Conservation (phyloP, 139 green algal genomes). For the Yamagishiella unicocca region DNA sequence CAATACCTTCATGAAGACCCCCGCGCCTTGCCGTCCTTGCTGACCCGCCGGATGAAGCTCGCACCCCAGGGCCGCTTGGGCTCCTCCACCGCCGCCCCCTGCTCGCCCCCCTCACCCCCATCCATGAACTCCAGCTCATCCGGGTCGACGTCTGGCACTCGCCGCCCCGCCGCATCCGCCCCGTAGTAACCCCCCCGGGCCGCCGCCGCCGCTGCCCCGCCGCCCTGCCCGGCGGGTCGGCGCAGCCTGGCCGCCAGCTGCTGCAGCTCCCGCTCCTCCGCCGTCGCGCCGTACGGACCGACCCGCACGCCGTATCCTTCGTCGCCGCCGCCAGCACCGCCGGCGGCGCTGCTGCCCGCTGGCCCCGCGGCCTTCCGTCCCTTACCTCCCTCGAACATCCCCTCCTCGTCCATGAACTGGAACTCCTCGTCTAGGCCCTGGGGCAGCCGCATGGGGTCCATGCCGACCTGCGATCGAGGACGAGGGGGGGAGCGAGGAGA, state of each 20-base stretch:
- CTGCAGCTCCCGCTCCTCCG: slow-evolving; percentile 18
- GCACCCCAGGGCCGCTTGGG: slow-evolving; percentile 20
- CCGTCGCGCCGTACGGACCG: not conserved
- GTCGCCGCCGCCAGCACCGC: not conserved
- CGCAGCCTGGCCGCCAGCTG: slow-evolving; percentile 1
- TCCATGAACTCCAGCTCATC: not conserved
- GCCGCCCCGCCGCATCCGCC: not conserved
- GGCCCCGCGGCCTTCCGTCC: not conserved
- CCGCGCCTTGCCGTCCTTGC: too few species aligned
- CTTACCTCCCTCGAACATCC: slow-evolving; percentile 22
- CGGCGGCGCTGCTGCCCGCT: not conserved
- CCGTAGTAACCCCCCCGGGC: not conserved
- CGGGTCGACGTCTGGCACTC: slow-evolving; percentile 27
- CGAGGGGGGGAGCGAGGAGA: not conserved
- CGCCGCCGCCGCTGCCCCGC: not conserved
- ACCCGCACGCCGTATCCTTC: not conserved
- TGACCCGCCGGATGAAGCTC: slow-evolving; percentile 12
- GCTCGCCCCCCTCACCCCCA: not conserved
- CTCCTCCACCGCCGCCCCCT: not conserved
- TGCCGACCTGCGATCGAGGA: slow-evolving; percentile 58
- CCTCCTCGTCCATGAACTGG: slow-evolving; percentile 59
- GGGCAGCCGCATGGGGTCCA: slow-evolving; percentile 70
- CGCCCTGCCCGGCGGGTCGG: not conserved
- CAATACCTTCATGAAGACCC: too few species aligned
- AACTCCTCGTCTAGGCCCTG: slow-evolving; percentile 69